These are phyloP conservation scores for Cladosporium sp. DNA, from an alignment of 2,329 filamentous ascomycete genomes.

Conservation along the genomic window DNA sequence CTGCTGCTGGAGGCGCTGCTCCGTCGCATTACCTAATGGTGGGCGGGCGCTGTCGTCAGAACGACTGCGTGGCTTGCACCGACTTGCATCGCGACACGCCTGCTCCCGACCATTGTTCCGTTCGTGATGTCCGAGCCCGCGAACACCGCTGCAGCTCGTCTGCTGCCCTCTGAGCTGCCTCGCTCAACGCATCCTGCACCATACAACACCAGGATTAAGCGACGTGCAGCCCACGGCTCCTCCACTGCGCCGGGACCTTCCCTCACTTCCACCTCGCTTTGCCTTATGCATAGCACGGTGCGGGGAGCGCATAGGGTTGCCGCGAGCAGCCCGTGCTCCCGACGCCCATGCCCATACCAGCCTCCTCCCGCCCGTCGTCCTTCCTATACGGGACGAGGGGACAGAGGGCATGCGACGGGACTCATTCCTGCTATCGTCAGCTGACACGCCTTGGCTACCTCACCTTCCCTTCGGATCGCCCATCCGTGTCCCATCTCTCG, in stretches of 20 bases:
- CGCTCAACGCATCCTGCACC: not conserved
- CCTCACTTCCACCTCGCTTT: not conserved
- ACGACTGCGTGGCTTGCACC: not conserved
- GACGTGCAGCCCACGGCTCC: not conserved
- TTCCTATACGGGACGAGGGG: not conserved
- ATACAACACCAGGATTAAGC: not conserved
- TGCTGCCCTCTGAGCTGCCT: not conserved
- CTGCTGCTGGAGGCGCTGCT: not conserved
- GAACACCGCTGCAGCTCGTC: not conserved
- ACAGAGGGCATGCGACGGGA: too few relatives aligned
- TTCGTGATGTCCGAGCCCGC: not conserved
- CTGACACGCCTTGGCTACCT: too few relatives aligned
- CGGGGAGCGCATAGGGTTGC: not conserved
- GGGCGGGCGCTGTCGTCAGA: conserved; percentile 1
- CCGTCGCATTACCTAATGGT: conserved; percentile 3
- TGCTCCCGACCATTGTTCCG: not conserved
- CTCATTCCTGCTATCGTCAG: too few relatives aligned
- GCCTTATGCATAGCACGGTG: not conserved
- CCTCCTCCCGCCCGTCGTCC: not conserved
- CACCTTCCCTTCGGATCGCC: too few relatives aligned
- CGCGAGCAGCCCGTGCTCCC: not conserved
- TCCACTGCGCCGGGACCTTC: conserved; percentile 8
- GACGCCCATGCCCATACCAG: not conserved
- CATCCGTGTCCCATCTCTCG: too few relatives aligned
- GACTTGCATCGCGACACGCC: not conserved